Evolutionary conservation across 306 rosid genomes (phyloP).

Genomic region (Delonix regia): DNA sequence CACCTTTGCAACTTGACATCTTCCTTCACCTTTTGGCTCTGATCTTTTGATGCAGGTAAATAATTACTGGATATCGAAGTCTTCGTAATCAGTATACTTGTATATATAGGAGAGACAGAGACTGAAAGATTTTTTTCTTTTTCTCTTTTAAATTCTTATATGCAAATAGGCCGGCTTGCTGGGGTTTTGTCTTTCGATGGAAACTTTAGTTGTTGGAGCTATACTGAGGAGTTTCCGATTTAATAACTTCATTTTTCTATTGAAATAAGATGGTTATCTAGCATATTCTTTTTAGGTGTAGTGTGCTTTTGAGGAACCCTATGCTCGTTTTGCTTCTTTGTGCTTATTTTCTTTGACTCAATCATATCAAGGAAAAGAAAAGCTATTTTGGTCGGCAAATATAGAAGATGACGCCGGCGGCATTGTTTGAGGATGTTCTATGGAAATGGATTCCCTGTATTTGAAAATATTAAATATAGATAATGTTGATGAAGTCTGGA

Average conservation of each 20-base stretch:
- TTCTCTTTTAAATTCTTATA: no score
- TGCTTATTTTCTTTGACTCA: not conserved
- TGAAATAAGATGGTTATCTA: not conserved
- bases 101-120: not conserved
- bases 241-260: no score
- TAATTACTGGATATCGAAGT: not conserved
- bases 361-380: no score
- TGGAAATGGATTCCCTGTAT: no score
- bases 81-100: not conserved
- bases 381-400: no score
- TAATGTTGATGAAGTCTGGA: no score
- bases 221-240: not conserved
- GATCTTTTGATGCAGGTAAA: not conserved
- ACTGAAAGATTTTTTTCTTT: no score
- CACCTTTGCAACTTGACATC: constrained; percentile 41
- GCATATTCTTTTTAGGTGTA: not conserved
- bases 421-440: no score
- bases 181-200: not conserved
- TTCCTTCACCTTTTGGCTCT: constrained; percentile 26
- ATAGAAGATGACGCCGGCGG: no score
- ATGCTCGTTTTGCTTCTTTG: not conserved
- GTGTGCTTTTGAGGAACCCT: not conserved
- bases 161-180: not conserved
- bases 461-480: no score
- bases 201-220: not conserved